These are phyloP conservation scores for Calonectria fujianensis DNA, from an alignment of 2,329 filamentous ascomycete genomes.

Conservation along the genomic window DNA sequence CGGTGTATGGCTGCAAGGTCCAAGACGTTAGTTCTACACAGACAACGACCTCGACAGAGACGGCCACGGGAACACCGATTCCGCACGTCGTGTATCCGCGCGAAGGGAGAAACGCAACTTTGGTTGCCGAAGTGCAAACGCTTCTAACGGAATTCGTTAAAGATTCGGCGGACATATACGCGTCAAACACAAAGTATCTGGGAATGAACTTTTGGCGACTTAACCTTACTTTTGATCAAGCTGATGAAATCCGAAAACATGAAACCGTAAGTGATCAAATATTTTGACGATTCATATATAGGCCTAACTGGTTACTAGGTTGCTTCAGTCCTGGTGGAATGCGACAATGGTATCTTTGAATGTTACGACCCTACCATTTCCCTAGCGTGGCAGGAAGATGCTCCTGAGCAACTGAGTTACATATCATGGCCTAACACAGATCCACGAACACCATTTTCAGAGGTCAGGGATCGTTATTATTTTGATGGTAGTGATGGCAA, in stretches of 20 bases:
- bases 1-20: constrained; percentile 12
- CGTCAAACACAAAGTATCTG: neutral
- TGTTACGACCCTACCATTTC: constrained; percentile 18
- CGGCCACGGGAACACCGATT: neutral
- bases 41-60: constrained; percentile 9
- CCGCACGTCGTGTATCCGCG: constrained; percentile 17
- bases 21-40: neutral
- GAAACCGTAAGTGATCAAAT: neutral
- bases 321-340: too few relatives aligned
- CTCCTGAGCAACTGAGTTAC: constrained; percentile 1
- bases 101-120: constrained; percentile 12
- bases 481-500: constrained; percentile 26
- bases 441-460: neutral
- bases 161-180: constrained; percentile 2
- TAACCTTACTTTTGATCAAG: neutral
- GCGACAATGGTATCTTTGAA: too few relatives aligned
- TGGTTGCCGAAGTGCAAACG: constrained; percentile 1
- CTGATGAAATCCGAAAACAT: constrained; percentile 9
- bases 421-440: constrained; percentile 16
- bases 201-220: constrained; percentile 4
- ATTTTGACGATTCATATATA: too few relatives aligned
- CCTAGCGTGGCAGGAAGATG: constrained; percentile 4
- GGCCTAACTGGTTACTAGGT: too few relatives aligned
- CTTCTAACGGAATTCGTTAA: neutral
- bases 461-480: constrained; percentile 22